phyloP scores from a whole-genome alignment of 2,329 filamentous ascomycete species.

The Cladosporium austrohemisphaericum region DNA sequence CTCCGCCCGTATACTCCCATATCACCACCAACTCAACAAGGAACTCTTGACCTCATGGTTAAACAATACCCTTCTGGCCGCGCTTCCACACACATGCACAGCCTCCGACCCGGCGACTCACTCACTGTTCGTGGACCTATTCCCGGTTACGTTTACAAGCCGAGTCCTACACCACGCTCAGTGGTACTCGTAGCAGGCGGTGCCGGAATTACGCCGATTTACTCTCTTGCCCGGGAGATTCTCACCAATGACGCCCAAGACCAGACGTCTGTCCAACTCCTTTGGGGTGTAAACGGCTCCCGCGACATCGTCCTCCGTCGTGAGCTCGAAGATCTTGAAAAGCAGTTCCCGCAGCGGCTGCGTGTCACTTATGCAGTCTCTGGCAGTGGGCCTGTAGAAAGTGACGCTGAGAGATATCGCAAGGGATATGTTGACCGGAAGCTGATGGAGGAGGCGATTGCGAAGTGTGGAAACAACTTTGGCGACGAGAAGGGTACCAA shows the following conservation, averaged over 20 bases:
- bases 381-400: constrained; percentile 33
- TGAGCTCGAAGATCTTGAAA: constrained; percentile 53
- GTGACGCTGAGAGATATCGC: constrained; percentile 39
- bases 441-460: constrained; percentile 51
- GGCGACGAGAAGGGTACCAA: constrained; percentile 46
- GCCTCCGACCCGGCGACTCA: constrained; percentile 57
- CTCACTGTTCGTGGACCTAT: constrained; percentile 57
- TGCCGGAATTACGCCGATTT: constrained; percentile 69
- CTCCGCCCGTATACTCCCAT: constrained; percentile 66
- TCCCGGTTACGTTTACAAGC: constrained; percentile 30
- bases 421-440: constrained; percentile 58
- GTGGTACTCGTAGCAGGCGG: constrained; percentile 67
- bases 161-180: constrained; percentile 24
- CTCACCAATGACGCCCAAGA: constrained; percentile 57
- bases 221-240: constrained; percentile 28
- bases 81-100: constrained; percentile 63
- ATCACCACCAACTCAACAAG: constrained; percentile 53
- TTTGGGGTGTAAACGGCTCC: constrained; percentile 65
- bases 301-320: constrained; percentile 57
- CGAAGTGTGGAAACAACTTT: constrained; percentile 30
- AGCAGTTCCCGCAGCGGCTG: constrained; percentile 53
- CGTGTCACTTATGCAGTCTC: constrained; percentile 57
- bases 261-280: constrained; percentile 58
- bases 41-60: constrained; percentile 61
- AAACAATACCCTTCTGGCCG: constrained; percentile 66